Base-by-base conservation (phyloP, 768 basidiomycete species). In the Lentinula raphanica region DNA sequence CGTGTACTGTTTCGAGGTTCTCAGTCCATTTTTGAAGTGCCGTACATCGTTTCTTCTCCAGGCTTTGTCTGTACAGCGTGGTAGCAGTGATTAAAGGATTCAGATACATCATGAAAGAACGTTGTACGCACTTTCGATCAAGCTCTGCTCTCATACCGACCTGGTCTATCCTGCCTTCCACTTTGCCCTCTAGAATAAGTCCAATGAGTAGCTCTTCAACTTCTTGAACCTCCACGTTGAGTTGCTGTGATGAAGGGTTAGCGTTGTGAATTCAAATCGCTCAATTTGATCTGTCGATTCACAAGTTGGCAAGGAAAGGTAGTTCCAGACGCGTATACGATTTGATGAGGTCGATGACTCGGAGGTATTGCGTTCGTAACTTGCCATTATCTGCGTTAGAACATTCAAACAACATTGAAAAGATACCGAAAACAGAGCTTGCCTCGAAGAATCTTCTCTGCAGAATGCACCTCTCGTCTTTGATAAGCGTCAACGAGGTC, bases 401-500 rank as follows among this genome's bases (percentile, higher is more conserved):
- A 56, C 21, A n/a, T n/a, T n/a, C n/a, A 0, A 39, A 27, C 7
- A 31, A 50, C 57, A 40, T 3, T 23, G 11, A 27, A 13, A 58
- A 8, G 21, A 42, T 38, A 68, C 23, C 3, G 5, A 19, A 21
- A 44, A 1, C 2, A 44, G 8, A 35, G 32, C 75, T 36, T 53
- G 92, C 94, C 92, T 74, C 86, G 83, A 56, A 99, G 70, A 61
- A 99, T 97, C 76, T 88, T 95, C 75, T 99, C 96, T 0, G 97
- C 97, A n/a, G 89, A 81, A 70, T 98, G 95, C 1, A 98, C 96
- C 67, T 98, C 95, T 59, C 95, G 85, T 42, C 91, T 83, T 67
- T 98, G 96, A 72, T 99, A 99, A 0, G 97, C 97, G 62, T 92
- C 88, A 15, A 99, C 97, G 25, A 99, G 80, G 65, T 92, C 91